Evolutionary conservation across 148 eudicot genomes (phyloP), one percentile per base, ranked within the genome.

Genomic region (Amaranthus cruentus): DNA sequence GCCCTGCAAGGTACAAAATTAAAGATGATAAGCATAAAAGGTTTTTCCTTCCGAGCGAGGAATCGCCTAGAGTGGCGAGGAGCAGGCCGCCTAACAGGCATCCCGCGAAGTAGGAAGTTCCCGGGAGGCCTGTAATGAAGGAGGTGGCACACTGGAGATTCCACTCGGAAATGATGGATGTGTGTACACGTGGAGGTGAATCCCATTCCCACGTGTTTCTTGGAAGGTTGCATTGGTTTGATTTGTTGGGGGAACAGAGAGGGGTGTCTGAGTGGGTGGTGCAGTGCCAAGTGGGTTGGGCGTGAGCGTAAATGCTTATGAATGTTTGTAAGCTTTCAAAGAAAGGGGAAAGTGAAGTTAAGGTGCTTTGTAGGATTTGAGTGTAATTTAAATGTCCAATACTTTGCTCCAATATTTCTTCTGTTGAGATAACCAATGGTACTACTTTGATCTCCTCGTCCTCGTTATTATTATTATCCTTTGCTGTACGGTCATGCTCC

Each of bases 161-260:
- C 73, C 73, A 76, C 13, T 76, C 73, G 3, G 79, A 76, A 9
- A 76, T 52, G 28, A 76, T 76, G 9, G 79, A 76, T 51, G 52
- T 69, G 62, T 76, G 79, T 0, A 47, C 11, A 3, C 44, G 69
- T 0, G 7, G 54, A 0, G 73, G 38, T 28, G 38, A 69, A 53
- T 76, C 47, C 79, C 79, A 76, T 51, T 18, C 68, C 79, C 79
- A 76, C 6, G 61, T 55, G 58, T 14, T 52, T 10, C 53, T 61
- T 7, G 68, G 9, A 3, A 76, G 53, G 62, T 12, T 63, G 55
- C 79, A 76, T 12, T 69, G 53, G 70, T 74, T 66, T 18, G 77
- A 55, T 3, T 65, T 9, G 7, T 10, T 47, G 55, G 53, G 7
- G 63, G 43, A 7, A 63, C 44, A 11, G 47, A 28, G 38, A 51